Percentiles rank a stretch among this genome's conserved stretches.
phyloP scores from a whole-genome alignment of 305 asterid genomes.

The Fraxinus greggii region DNA sequence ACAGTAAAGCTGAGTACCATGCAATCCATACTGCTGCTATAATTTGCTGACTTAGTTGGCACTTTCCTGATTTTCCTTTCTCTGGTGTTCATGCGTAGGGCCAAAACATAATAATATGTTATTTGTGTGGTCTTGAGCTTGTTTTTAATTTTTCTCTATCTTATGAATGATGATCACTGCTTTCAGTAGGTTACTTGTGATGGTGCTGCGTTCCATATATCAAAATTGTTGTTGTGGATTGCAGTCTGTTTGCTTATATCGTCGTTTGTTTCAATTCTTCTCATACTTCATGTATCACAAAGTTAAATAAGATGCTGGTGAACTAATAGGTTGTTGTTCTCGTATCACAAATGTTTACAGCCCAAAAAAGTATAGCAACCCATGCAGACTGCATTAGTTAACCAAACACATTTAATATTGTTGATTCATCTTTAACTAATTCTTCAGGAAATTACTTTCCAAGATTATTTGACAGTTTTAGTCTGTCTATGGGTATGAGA shows the following conservation, averaged over 20 bases:
- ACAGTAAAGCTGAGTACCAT: background rate
- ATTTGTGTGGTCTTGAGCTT: background rate
- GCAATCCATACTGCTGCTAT: background rate
- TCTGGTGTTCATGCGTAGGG: background rate
- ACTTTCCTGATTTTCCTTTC: background rate
- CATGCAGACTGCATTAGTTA: background rate
- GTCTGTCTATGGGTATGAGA: background rate
- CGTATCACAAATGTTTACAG: background rate
- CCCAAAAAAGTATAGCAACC: constrained; percentile 15
- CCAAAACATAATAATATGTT: background rate
- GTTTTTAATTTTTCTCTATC: background rate
- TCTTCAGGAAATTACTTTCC: background rate
- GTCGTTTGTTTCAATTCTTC: background rate
- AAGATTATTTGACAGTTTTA: constrained; percentile 1
- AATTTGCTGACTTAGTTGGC: background rate
- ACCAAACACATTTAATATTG: background rate
- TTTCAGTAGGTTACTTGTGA: background rate
- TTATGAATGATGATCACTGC: background rate
- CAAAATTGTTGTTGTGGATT: background rate
- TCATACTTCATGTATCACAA: background rate
- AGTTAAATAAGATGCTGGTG: background rate
- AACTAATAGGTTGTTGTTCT: background rate
- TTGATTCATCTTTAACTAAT: constrained; percentile 5
- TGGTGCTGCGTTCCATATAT: background rate
- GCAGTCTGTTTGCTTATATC: background rate